phyloP scores from a whole-genome alignment of 139 green algal genomes.

The Nannochloris sp. region DNA sequence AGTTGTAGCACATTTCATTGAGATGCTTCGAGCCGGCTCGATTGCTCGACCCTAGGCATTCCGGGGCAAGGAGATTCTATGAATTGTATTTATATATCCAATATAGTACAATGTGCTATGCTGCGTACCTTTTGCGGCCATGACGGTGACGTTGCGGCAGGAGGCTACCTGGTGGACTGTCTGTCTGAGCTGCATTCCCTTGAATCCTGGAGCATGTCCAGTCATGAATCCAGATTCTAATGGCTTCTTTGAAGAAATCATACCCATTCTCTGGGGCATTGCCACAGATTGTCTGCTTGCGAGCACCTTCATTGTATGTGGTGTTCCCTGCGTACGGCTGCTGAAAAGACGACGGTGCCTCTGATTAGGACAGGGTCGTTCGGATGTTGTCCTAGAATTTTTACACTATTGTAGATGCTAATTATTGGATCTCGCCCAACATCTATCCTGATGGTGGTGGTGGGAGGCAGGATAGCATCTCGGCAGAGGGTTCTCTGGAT shows the following conservation, averaged over 20 bases:
- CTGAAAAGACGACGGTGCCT: neutral
- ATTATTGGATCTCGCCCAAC: no score
- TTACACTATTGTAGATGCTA: no score
- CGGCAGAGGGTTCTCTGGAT: no score
- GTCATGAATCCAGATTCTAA: constrained; percentile 5
- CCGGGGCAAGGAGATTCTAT: neutral
- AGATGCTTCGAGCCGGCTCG: neutral
- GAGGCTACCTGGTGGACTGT: neutral
- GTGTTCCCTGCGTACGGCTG: neutral
- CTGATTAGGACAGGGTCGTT: no score
- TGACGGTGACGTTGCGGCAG: constrained; percentile 28
- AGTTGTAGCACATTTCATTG: neutral
- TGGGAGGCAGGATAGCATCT: no score
- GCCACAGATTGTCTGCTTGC: neutral
- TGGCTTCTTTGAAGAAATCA: neutral
- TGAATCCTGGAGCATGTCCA: constrained; percentile 2
- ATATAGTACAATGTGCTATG: constrained; percentile 7
- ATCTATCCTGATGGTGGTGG: no score
- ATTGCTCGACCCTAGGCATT: neutral
- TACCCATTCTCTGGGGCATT: neutral
- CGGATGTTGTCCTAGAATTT: no score
- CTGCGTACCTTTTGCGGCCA: constrained; percentile 56
- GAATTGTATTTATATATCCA: neutral
- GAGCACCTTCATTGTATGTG: constrained; percentile 1
- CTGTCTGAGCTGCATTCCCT: neutral